A percentile compares a stretch with the other conserved stretches of the same genome.
Evolutionary conservation across 306 rosid genomes (phyloP).

Genomic region (Casuarina cunninghamiana): DNA sequence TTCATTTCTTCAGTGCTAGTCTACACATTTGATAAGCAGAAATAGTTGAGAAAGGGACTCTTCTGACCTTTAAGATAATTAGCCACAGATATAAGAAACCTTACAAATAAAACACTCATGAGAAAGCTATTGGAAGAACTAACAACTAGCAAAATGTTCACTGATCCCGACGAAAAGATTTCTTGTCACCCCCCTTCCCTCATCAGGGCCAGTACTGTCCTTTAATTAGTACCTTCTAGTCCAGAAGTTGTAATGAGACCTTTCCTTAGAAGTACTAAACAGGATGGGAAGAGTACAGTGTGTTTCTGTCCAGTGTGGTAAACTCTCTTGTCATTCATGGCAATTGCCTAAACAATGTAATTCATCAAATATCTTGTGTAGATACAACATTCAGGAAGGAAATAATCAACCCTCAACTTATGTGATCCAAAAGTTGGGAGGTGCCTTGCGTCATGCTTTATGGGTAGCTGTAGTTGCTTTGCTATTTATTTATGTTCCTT

Average conservation of each 20-base stretch:
- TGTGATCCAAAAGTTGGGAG: too few species aligned
- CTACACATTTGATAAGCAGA: not conserved
- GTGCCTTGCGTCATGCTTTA: not conserved
- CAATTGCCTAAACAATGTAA: too few species aligned
- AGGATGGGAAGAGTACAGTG: too few species aligned
- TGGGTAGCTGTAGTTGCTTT: constrained; percentile 18
- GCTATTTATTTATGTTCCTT: constrained; percentile 10
- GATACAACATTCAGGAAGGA: too few species aligned
- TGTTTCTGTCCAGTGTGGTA: too few species aligned
- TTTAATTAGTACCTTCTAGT: too few species aligned
- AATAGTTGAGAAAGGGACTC: not conserved
- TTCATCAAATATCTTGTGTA: too few species aligned
- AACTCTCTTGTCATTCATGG: too few species aligned
- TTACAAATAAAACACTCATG: not conserved
- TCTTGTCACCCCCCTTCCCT: not conserved
- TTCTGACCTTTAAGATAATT: not conserved
- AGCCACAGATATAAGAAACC: not conserved
- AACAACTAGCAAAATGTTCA: not conserved
- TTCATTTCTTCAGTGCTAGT: not conserved
- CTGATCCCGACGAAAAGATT: not conserved
- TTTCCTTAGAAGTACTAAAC: too few species aligned
- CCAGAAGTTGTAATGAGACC: too few species aligned
- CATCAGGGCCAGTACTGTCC: too few species aligned
- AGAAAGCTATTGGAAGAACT: not conserved
- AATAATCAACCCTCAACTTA: too few species aligned